Conservation (phyloP, 2,329 filamentous ascomycete species). For the Calonectria montana region DNA sequence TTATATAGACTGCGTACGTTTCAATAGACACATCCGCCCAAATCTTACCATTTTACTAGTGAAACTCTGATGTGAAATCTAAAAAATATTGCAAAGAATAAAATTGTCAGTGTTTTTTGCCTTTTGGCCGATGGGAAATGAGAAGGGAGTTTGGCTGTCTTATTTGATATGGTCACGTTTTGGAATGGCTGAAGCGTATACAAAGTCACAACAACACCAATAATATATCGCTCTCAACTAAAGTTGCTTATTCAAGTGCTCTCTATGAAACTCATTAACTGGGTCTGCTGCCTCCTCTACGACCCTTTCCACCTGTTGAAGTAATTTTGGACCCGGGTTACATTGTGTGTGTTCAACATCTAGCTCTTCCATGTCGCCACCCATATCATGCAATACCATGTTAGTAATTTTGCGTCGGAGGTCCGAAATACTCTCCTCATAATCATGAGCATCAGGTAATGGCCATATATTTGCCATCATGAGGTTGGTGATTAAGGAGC, state of each 20-base stretch:
- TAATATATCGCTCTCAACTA: not conserved
- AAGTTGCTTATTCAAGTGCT: slow-evolving; percentile 4
- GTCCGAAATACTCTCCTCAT: slow-evolving; percentile 37
- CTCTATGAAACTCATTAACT: not conserved
- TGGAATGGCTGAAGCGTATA: no score
- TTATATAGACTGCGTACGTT: not conserved
- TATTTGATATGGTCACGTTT: no score
- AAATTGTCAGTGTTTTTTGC: no score
- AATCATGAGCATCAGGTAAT: slow-evolving; percentile 35
- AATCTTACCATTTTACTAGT: not conserved
- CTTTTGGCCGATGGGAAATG: no score
- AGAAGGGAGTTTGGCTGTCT: no score
- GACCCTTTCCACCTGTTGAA: slow-evolving; percentile 31
- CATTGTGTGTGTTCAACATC: slow-evolving; percentile 31
- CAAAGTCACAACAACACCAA: not conserved
- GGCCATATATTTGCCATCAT: slow-evolving; percentile 46
- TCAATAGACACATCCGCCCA: slow-evolving; percentile 5
- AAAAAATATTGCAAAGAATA: not conserved
- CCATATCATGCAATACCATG: slow-evolving; percentile 43
- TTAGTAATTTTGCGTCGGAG: slow-evolving; percentile 34
- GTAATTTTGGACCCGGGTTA: slow-evolving; percentile 32
- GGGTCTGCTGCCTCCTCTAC: slow-evolving; percentile 25
- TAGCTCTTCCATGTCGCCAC: slow-evolving; percentile 15
- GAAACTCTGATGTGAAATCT: not conserved
- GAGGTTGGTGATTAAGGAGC: slow-evolving; percentile 47